A percentile compares a stretch with the other conserved stretches of the same genome.
Conservation (phyloP, 768 basidiomycete species). For the Piloderma croceum region DNA sequence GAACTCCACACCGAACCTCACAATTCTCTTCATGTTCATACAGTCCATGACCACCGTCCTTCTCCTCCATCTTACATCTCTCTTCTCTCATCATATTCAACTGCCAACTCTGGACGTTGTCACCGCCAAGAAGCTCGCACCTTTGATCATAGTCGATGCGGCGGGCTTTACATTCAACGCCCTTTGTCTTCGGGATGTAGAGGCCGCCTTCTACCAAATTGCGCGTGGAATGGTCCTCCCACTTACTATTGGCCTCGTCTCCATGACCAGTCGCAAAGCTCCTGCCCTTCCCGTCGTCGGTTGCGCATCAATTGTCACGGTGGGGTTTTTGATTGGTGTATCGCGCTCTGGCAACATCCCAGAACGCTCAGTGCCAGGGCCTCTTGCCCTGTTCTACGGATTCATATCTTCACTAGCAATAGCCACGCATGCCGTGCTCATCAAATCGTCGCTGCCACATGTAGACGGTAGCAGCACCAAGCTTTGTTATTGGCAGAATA, state of each 20-base stretch:
- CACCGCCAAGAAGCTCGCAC: slow-evolving; percentile 51
- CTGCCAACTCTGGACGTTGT: slow-evolving; percentile 51
- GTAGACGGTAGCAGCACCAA: slow-evolving; percentile 69
- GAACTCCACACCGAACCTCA: slow-evolving; percentile 58
- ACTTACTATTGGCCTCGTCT: slow-evolving; percentile 71
- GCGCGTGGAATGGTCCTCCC: slow-evolving; percentile 81
- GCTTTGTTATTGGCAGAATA: slow-evolving; percentile 76
- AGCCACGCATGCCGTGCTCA: slow-evolving; percentile 68
- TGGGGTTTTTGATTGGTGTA: slow-evolving; percentile 75
- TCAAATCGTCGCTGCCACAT: slow-evolving; percentile 63
- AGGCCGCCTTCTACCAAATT: slow-evolving; percentile 84
- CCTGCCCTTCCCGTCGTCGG: slow-evolving; percentile 51
- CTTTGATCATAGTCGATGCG: slow-evolving; percentile 66
- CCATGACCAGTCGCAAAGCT: slow-evolving; percentile 45
- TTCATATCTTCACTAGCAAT: slow-evolving; percentile 70
- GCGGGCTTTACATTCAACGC: slow-evolving; percentile 75
- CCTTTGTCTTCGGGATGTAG: slow-evolving; percentile 70
- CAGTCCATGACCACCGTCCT: slow-evolving; percentile 68
- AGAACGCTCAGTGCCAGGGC: slow-evolving; percentile 38
- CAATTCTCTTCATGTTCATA: slow-evolving; percentile 60
- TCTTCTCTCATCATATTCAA: slow-evolving; percentile 44
- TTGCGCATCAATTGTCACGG: slow-evolving; percentile 59
- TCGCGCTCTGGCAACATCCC: slow-evolving; percentile 48
- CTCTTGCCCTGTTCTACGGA: slow-evolving; percentile 62
- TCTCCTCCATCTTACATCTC: slow-evolving; percentile 51